These are phyloP conservation scores for Pythium brachiatum DNA, from an alignment of 352 stramenopile species.

Conservation along the genomic window DNA sequence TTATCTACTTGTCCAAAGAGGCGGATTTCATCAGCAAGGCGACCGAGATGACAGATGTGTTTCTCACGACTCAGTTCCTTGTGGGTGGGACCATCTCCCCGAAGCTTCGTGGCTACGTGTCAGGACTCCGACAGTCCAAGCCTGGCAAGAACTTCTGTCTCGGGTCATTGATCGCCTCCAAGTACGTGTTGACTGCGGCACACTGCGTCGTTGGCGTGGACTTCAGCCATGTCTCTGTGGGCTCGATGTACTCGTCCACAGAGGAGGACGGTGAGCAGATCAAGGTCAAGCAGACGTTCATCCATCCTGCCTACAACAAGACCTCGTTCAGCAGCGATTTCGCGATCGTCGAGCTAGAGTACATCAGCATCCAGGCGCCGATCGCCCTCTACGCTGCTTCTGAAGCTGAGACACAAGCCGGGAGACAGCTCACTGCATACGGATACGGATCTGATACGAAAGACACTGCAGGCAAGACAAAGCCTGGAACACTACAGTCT, in stretches of 20 bases:
- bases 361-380: slow-evolving; percentile 36
- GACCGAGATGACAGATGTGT: slow-evolving; percentile 19
- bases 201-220: slow-evolving; percentile 29
- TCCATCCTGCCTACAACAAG: slow-evolving; percentile 30
- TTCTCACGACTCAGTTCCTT: slow-evolving; percentile 14
- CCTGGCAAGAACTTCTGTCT: slow-evolving; percentile 30
- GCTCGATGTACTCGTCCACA: slow-evolving; percentile 26
- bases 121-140: slow-evolving; percentile 25
- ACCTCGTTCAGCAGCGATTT: slow-evolving; percentile 29
- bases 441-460: slow-evolving; percentile 14
- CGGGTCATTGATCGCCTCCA: slow-evolving; percentile 34
- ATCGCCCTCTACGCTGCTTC: slow-evolving; percentile 27
- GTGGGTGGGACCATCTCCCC: slow-evolving; percentile 23
- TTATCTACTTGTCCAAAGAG: slow-evolving; percentile 25
- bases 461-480: background rate
- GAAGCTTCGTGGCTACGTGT: slow-evolving; percentile 28
- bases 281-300: slow-evolving; percentile 28
- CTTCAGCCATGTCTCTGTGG: slow-evolving; percentile 30
- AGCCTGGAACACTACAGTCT: slow-evolving; percentile 12
- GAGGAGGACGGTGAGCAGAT: slow-evolving; percentile 40
- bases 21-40: slow-evolving; percentile 25
- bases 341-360: slow-evolving; percentile 38
- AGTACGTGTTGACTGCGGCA: slow-evolving; percentile 36
- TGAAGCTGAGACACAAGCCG: background rate
- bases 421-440: slow-evolving; percentile 22